A percentile compares a stretch with the other conserved stretches of the same genome.
These are phyloP conservation scores for Globisporangium canariense DNA, from an alignment of 352 stramenopile species.

Conservation along the genomic window DNA sequence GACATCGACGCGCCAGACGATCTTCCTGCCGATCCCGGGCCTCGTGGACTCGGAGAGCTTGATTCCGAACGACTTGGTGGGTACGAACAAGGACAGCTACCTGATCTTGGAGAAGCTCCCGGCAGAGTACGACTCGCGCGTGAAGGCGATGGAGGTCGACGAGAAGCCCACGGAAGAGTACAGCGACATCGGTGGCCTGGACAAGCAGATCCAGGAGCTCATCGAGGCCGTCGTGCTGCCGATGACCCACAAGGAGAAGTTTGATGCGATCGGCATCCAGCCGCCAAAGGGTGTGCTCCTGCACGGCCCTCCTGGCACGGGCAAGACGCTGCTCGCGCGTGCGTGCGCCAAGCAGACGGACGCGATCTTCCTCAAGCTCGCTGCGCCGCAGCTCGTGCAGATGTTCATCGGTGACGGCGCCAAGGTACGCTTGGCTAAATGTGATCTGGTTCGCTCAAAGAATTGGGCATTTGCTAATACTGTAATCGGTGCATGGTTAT, in stretches of 20 bases:
- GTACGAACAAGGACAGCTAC: slow-evolving; percentile 99
- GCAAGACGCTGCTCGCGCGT: slow-evolving; percentile 97
- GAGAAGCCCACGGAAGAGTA: slow-evolving; percentile 94
- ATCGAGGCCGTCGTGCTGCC: slow-evolving; percentile 98
- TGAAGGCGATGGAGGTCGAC: slow-evolving; percentile 98
- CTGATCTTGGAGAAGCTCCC: slow-evolving; percentile 98
- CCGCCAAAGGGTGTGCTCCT: slow-evolving; percentile 97
- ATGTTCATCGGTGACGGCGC: slow-evolving; percentile 99
- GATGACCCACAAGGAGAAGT: slow-evolving; percentile 98
- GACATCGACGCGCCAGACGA: slow-evolving; percentile 97
- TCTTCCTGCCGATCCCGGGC: slow-evolving; percentile 98
- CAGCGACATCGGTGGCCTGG: slow-evolving; percentile 94
- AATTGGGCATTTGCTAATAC: background rate
- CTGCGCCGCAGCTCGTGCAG: slow-evolving; percentile 96
- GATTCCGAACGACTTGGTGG: slow-evolving; percentile 96
- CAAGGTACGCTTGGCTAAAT: slow-evolving; percentile 37
- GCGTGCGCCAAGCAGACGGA: slow-evolving; percentile 98
- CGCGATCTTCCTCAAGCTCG: slow-evolving; percentile 98
- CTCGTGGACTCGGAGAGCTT: slow-evolving; percentile 95
- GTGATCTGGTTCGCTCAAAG: background rate
- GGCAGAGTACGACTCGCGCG: slow-evolving; percentile 97
- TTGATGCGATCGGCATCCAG: slow-evolving; percentile 95
- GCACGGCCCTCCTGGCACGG: slow-evolving; percentile 95
- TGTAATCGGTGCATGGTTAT: background rate
- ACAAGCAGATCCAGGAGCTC: slow-evolving; percentile 99